These are phyloP conservation scores for Colletotrichum lindemuthianum DNA, from an alignment of 2,329 filamentous ascomycete species.

Conservation along the genomic window DNA sequence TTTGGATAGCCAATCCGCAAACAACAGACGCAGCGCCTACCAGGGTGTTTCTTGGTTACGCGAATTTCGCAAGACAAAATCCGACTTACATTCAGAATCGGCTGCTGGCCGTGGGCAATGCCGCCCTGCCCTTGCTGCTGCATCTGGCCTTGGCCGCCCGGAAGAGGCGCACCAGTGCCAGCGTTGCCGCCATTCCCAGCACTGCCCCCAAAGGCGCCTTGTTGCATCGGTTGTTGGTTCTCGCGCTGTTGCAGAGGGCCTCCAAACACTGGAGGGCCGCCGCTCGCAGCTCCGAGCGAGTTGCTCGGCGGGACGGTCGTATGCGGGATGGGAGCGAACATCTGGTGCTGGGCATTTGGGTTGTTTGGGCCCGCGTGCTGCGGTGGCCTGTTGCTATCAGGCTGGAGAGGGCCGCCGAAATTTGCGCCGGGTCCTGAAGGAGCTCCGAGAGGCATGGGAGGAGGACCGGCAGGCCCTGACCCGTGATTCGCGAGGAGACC, in stretches of 20 bases:
- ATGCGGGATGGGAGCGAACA: conserved; percentile 66
- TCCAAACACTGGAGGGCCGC: conserved; percentile 74
- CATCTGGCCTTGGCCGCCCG: conserved; percentile 74
- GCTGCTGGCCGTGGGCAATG: conserved; percentile 58
- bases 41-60: conserved; percentile 8
- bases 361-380: conserved; percentile 63
- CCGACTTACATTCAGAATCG: conserved; percentile 76
- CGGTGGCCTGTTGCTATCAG: conserved; percentile 60
- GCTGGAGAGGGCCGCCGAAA: conserved; percentile 66
- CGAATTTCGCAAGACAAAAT: conserved; percentile 1
- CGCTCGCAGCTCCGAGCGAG: conserved; percentile 67
- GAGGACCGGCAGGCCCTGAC: conserved; percentile 66
- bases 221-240: conserved; percentile 64
- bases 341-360: conserved; percentile 60
- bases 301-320: conserved; percentile 59
- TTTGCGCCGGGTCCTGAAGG: conserved; percentile 60
- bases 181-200: conserved; percentile 45
- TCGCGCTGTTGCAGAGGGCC: conserved; percentile 72
- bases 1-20: conserved; percentile 33
- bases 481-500: conserved; percentile 83
- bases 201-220: conserved; percentile 59
- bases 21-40: conserved; percentile 14
- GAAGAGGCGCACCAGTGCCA: conserved; percentile 42
- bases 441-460: conserved; percentile 62
- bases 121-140: conserved; percentile 54